Percentiles rank a stretch among this genome's conserved stretches.
Evolutionary conservation across 1,284 basidiomycete genomes (phyloP).

Genomic region (Sanghuangporus sanghuang): DNA sequence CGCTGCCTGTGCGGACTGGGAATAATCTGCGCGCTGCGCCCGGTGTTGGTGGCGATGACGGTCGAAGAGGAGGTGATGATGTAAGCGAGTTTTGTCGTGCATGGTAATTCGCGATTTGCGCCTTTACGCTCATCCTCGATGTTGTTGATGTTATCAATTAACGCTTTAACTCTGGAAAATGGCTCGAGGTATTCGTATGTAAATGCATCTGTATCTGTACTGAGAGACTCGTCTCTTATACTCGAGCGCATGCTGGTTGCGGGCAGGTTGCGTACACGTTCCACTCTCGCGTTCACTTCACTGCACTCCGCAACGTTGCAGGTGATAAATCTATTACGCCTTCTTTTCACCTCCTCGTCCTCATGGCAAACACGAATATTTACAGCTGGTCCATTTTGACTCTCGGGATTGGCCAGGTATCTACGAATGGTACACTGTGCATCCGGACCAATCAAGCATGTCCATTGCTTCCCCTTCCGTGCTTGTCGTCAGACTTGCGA

Average conservation of each 20-base stretch:
- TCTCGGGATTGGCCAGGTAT: background rate
- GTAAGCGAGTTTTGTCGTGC: conserved; percentile 1
- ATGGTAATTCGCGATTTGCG: conserved; percentile 2
- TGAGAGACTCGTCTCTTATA: background rate
- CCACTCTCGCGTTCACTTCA: background rate
- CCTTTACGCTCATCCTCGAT: conserved; percentile 10
- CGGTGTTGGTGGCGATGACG: conserved; percentile 2
- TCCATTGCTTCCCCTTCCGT: no score
- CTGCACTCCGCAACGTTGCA: conserved; percentile 7
- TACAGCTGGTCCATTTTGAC: background rate
- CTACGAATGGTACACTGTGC: background rate
- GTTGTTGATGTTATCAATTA: background rate
- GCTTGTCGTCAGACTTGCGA: background rate
- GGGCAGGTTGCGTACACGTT: conserved; percentile 3
- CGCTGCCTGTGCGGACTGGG: conserved; percentile 8
- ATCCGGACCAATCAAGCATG: no score
- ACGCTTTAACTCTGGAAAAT: background rate
- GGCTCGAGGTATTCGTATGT: background rate
- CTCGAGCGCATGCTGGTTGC: background rate
- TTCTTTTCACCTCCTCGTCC: background rate
- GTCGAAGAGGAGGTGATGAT: background rate
- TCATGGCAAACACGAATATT: background rate
- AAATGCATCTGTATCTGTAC: background rate
- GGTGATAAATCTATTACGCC: background rate
- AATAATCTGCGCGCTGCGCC: conserved; percentile 8